A percentile compares a stretch with the other conserved stretches of the same genome.
These are phyloP conservation scores for Aschersonia sp. DNA, from an alignment of 2,329 filamentous ascomycete species.

Conservation along the genomic window DNA sequence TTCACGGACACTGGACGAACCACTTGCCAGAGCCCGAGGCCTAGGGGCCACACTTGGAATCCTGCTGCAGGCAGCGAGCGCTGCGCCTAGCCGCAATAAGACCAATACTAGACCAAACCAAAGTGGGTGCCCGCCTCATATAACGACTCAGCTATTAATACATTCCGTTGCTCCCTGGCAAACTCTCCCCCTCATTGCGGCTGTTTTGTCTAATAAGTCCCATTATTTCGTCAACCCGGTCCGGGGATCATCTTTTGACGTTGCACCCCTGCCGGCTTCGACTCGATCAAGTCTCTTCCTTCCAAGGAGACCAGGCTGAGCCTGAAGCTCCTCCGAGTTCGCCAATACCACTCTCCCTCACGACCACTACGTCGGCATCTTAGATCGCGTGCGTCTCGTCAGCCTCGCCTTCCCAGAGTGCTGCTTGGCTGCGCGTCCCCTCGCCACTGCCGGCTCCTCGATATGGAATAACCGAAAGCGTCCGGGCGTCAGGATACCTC, in stretches of 20 bases:
- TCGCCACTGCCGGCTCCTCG: conserved; percentile 1
- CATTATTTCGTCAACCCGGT: not conserved
- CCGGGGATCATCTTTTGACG: not conserved
- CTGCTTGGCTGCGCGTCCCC: not conserved
- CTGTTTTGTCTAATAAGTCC: no score
- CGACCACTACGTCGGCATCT: not conserved
- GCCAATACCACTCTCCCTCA: not conserved
- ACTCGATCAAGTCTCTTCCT: not conserved
- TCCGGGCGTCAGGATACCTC: no score
- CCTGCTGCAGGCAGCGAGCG: no score
- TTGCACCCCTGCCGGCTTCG: no score
- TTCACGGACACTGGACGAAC: no score
- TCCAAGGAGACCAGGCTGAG: not conserved
- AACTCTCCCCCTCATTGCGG: no score
- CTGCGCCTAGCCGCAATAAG: no score
- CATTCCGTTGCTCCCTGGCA: not conserved
- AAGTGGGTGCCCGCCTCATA: not conserved
- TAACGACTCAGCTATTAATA: not conserved
- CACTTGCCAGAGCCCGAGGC: not conserved
- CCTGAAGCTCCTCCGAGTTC: not conserved
- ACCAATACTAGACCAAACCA: not conserved
- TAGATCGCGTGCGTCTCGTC: not conserved
- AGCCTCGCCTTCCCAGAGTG: conserved; percentile 1
- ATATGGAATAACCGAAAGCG: not conserved
- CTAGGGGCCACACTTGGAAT: not conserved